Base-by-base conservation (phyloP, 2,329 filamentous ascomycete genomes). In the Neonectria punicea region DNA sequence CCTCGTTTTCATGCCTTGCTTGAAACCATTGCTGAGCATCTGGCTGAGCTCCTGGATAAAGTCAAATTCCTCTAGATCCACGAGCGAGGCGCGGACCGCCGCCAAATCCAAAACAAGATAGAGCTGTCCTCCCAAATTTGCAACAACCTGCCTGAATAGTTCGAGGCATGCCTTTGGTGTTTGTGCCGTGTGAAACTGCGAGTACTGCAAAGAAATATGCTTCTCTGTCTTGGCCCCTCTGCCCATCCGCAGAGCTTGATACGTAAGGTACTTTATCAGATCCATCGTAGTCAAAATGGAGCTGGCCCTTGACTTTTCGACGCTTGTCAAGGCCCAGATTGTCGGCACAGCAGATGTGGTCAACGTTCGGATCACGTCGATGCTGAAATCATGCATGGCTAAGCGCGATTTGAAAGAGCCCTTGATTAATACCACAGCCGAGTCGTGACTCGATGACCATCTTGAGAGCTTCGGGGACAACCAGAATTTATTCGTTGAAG, bases 401-500 rank as follows among this genome's bases (percentile, higher is more conserved):
- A 44, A 51, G 0, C 60, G 65, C 0, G 53, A 22, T 0, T 22
- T 44, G 13, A 63, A 57, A 3, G 28, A 57, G 0, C 65, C 65
- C 3, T 50, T 36, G 14, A 68, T 20, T 3, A 65, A 18, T 0
- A 20, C 14, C 0, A 68, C 2, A 0, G 65, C 47, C 2, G 67
- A 62, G 2, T 5, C 0, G 1, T 34, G 34, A 1, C 30, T 18
- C 0, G 36, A 60, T 6, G 67, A 57, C 57, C 18, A 60, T 18
- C 5, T 50, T 0, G 32, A 20, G 0, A 68, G 58, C 0, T 18
- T 68, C 0, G 65, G 58, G 0, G 66, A 68, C 2, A 32, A 5
- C 66, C 66, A 68, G 11, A 68, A 68, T 30, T 62, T 47, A 6
- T 67, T 68, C 0, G 66, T 68, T 0, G 65, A 4, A 0, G 9